Evolutionary conservation across 495 filamentous ascomycete genomes (phyloP).

Genomic region (Cercophora newfieldiana): DNA sequence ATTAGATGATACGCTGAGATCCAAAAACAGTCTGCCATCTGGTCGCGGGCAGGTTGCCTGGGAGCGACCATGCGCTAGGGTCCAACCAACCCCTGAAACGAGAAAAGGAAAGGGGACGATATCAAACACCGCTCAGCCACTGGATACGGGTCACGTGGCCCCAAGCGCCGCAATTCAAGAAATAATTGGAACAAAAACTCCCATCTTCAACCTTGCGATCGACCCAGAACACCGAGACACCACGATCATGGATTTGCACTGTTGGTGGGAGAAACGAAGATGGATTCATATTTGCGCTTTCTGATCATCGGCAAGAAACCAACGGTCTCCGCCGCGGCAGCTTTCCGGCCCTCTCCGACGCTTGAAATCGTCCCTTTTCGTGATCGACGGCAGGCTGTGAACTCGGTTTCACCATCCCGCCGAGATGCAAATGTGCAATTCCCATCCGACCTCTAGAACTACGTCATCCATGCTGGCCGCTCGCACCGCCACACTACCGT

Average conservation of each 20-base stretch:
- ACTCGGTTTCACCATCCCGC: background rate
- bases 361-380: background rate
- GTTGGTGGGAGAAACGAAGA: background rate
- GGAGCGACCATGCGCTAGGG: background rate
- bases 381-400: background rate
- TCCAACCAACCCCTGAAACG: background rate
- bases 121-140: background rate
- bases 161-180: background rate
- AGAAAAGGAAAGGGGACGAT: background rate
- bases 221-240: background rate
- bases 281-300: background rate
- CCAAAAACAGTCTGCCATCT: background rate
- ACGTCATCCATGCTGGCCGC: background rate
- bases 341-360: background rate
- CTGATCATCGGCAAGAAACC: background rate
- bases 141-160: background rate
- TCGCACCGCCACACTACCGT: too few relatives aligned
- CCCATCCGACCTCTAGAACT: background rate
- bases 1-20: background rate
- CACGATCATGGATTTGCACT: background rate
- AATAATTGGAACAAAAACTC: background rate
- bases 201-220: background rate
- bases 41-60: background rate
- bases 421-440: background rate
- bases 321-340: background rate